phyloP scores from a whole-genome alignment of 306 rosid species.

The Carpinus viminea region DNA sequence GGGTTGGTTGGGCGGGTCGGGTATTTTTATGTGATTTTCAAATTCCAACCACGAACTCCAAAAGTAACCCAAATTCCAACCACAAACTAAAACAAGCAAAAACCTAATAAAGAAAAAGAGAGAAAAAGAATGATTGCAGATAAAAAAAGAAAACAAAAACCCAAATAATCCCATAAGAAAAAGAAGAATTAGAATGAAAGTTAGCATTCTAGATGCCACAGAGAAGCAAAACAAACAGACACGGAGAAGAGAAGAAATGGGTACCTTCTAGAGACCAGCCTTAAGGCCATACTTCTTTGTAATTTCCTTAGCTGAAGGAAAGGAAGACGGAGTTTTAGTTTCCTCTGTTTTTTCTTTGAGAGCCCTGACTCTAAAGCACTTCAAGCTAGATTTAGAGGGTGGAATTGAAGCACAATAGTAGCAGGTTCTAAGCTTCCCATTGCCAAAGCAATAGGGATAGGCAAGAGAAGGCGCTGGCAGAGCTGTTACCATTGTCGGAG shows the following conservation, averaged over 20 bases:
- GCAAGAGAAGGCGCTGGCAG: conserved; percentile 34
- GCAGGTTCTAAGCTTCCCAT: conserved; percentile 22
- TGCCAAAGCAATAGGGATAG: conserved; percentile 41
- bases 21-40: too few relatives aligned
- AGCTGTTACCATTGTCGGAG: conserved; percentile 55
- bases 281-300: conserved; percentile 88
- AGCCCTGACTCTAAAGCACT: conserved; percentile 61
- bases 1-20: too few relatives aligned
- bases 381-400: conserved; percentile 27
- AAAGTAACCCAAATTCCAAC: too few relatives aligned
- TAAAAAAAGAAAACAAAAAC: too few relatives aligned
- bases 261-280: conserved; percentile 95
- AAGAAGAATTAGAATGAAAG: background rate
- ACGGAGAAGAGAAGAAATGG: conserved; percentile 17
- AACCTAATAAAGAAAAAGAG: too few relatives aligned
- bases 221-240: background rate
- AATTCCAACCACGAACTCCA: too few relatives aligned
- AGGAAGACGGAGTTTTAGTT: conserved; percentile 51
- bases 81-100: too few relatives aligned
- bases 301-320: conserved; percentile 65
- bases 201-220: background rate
- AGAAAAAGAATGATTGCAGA: too few relatives aligned
- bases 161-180: too few relatives aligned
- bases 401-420: conserved; percentile 27
- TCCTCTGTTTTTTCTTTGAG: conserved; percentile 74